These are phyloP conservation scores for Trichophyton mentagrophytes DNA, from an alignment of 2,329 filamentous ascomycete species.

Conservation along the genomic window DNA sequence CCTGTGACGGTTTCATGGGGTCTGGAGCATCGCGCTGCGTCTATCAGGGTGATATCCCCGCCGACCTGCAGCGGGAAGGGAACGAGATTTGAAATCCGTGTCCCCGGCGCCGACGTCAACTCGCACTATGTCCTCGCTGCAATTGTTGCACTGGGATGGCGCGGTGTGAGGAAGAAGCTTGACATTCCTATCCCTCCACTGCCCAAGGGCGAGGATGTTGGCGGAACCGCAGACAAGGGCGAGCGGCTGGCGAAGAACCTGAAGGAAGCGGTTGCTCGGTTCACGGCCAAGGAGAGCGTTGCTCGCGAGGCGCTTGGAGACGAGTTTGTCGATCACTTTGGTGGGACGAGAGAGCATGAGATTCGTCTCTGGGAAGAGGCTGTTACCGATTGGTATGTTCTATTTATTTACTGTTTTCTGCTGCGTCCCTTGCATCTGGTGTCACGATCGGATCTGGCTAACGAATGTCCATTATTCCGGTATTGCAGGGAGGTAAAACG, in stretches of 20 bases:
- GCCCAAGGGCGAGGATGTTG: slow-evolving; percentile 71
- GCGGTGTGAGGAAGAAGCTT: slow-evolving; percentile 84
- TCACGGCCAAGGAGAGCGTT: slow-evolving; percentile 65
- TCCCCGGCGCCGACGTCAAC: slow-evolving; percentile 89
- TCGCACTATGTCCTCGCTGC: slow-evolving; percentile 76
- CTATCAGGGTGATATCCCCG: slow-evolving; percentile 76
- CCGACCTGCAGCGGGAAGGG: slow-evolving; percentile 73
- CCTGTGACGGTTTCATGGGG: slow-evolving; percentile 97
- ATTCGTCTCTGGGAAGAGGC: slow-evolving; percentile 85
- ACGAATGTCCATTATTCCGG: slow-evolving; percentile 8
- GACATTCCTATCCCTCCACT: slow-evolving; percentile 70
- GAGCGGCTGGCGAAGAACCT: slow-evolving; percentile 69
- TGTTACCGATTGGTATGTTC: slow-evolving; percentile 82
- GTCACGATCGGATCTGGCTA: neutral
- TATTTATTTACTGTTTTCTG: neutral
- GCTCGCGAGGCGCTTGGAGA: slow-evolving; percentile 91
- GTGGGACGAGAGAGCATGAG: slow-evolving; percentile 84
- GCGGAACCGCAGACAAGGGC: slow-evolving; percentile 57
- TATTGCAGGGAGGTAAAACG: slow-evolving; percentile 55
- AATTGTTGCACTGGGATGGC: slow-evolving; percentile 76
- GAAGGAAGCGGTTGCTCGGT: slow-evolving; percentile 68
- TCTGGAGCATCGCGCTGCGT: slow-evolving; percentile 84
- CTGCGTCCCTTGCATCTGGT: neutral
- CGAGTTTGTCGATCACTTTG: slow-evolving; percentile 91
- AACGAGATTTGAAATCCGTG: slow-evolving; percentile 84